Base-by-base conservation (phyloP, 768 basidiomycete genomes). In the Lyophyllum semitale region DNA sequence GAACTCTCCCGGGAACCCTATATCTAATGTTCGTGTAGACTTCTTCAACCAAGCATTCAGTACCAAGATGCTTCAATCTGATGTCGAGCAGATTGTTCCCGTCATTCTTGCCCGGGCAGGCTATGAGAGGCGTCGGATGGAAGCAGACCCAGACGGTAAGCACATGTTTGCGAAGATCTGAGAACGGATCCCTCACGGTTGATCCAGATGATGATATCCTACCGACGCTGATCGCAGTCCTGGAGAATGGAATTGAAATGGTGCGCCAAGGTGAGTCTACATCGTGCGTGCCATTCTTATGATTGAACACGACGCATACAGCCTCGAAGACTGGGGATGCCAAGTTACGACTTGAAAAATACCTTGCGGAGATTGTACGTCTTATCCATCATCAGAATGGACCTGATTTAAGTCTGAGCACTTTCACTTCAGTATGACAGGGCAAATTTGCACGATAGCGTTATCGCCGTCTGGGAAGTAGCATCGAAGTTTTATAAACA, bases 291-390 rank as follows among this genome's bases (percentile, higher is more conserved):
- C 25, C 8, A 41, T 37, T 33, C 30, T 6, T 22, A 32, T 1
- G 27, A 22, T 57, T 55, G 15, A 7, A 8, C 11, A 46, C 59
- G 11, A 23, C 40, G 27, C 51, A 18, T 7, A 26, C 41, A 91
- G 88, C 81, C 27, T 82, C 83, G 0, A 79, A 81, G 56, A 67
- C 73, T 3, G 93, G 93, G 2, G 96, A 98, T 69, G 75, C 87
- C 2, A 82, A 84, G 41, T 73, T 92, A 46, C 83, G 89, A 44
- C 72, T 98, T 27, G 95, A 99, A 68, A 94, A 89, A 62, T 93
- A 87, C 66, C 76, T 95, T 17, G 80, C 87, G 37, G 80, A 83
- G 43, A 73, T 91, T 46, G 95, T 96, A 65, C 59, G 90, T 78
- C 6, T 13, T 44, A 29, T 30, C 26, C 25, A 26, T 9, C 3